phyloP scores from a whole-genome alignment of 371 early-diverging fungal species.

The Dichotomocladium elegans region DNA sequence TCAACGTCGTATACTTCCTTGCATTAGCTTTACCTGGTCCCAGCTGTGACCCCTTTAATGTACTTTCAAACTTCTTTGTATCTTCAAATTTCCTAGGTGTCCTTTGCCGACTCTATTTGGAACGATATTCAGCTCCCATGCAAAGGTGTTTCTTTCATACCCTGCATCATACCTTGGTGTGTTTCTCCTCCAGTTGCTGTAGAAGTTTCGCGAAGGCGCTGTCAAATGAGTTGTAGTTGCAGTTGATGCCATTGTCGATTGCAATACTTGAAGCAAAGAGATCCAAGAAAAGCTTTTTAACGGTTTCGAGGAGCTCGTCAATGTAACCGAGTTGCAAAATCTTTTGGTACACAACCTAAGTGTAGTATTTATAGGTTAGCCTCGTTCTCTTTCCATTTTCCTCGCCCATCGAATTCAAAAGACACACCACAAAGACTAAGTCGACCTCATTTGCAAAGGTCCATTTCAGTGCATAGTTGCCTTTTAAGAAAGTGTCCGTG shows the following conservation, averaged over 20 bases:
- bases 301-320: slow-evolving; percentile 76
- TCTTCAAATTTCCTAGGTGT: slow-evolving; percentile 83
- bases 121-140: neutral
- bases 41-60: slow-evolving; percentile 51
- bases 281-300: slow-evolving; percentile 46
- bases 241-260: slow-evolving; percentile 11
- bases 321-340: slow-evolving; percentile 82
- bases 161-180: slow-evolving; percentile 5
- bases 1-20: no score
- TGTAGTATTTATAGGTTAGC: no score
- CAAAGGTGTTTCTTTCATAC: neutral
- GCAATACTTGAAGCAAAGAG: slow-evolving; percentile 14
- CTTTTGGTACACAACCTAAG: slow-evolving; percentile 86
- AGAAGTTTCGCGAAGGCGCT: slow-evolving; percentile 36
- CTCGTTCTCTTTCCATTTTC: no score
- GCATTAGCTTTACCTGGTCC: neutral
- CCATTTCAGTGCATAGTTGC: slow-evolving; percentile 79
- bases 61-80: slow-evolving; percentile 74
- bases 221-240: slow-evolving; percentile 33
- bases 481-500: slow-evolving; percentile 54
- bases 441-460: slow-evolving; percentile 81
- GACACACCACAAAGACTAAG: slow-evolving; percentile 81
- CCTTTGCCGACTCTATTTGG: slow-evolving; percentile 31
- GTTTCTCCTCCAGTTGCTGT: slow-evolving; percentile 42
- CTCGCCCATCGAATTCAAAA: no score